Percentiles rank a stretch among this genome's conserved stretches.
These are phyloP conservation scores for Vicia faba DNA, from an alignment of 306 rosid genomes.

Conservation along the genomic window DNA sequence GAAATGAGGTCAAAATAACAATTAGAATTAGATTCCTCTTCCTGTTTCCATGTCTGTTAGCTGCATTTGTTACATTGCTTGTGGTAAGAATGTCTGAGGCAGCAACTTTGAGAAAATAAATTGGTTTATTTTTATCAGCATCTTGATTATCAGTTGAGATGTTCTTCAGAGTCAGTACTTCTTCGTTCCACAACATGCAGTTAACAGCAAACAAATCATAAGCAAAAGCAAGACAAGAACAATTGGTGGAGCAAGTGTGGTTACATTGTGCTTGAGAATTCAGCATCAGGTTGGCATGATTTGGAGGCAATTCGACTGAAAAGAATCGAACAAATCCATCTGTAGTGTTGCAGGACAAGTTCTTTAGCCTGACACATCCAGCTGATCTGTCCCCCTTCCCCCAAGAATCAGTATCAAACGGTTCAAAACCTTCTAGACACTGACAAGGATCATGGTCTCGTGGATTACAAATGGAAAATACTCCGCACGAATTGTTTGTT, in stretches of 20 bases:
- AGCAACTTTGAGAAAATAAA: not conserved
- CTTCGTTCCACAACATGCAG: not conserved
- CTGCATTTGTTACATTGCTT: not conserved
- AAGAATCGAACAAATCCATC: not conserved
- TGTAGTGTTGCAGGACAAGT: not conserved
- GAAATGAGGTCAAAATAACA: not conserved
- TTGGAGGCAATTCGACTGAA: not conserved
- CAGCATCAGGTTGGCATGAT: not conserved
- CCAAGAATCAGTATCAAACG: conserved; percentile 10
- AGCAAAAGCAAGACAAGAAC: not conserved
- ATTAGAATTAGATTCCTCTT: not conserved
- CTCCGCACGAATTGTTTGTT: conserved; percentile 1
- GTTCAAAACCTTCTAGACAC: conserved; percentile 10
- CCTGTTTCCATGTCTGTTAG: not conserved
- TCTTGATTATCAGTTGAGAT: not conserved
- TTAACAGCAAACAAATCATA: not conserved
- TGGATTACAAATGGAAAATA: conserved; percentile 31
- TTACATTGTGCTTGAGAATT: not conserved
- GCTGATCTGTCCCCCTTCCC: not conserved
- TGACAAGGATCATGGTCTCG: not conserved
- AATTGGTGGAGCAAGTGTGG: not conserved
- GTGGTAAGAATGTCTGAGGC: not conserved
- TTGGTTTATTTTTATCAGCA: no score
- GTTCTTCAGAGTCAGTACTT: not conserved
- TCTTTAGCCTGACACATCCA: conserved; percentile 28